Percentiles rank a stretch among this genome's conserved stretches.
Evolutionary conservation across 2,329 filamentous ascomycete genomes (phyloP).

Genomic region (Setomelanomma holmii): DNA sequence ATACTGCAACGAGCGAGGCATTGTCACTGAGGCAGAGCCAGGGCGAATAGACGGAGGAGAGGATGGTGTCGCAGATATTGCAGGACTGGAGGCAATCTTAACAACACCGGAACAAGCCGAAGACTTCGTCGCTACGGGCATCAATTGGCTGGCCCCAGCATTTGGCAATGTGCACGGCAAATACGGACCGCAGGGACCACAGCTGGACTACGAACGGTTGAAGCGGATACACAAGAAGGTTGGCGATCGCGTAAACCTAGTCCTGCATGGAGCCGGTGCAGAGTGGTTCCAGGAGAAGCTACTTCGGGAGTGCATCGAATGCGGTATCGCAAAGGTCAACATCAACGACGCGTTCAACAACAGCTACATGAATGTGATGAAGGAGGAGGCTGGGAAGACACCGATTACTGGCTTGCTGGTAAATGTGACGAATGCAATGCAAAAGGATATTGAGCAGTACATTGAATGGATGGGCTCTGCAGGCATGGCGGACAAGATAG

Average conservation of each 20-base stretch:
- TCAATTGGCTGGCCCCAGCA: conserved; percentile 76
- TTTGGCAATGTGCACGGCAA: conserved; percentile 80
- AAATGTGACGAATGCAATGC: conserved; percentile 62
- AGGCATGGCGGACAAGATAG: conserved; percentile 41
- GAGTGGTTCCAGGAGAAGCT: conserved; percentile 60
- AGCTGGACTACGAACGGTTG: conserved; percentile 43
- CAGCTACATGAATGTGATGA: conserved; percentile 57
- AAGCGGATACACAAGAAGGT: conserved; percentile 58
- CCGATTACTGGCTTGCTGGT: conserved; percentile 63
- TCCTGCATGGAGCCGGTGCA: conserved; percentile 66
- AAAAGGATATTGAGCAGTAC: conserved; percentile 62
- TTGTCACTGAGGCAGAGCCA: conserved; percentile 74
- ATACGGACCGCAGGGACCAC: conserved; percentile 70
- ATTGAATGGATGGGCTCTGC: conserved; percentile 59
- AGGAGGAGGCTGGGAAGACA: conserved; percentile 58
- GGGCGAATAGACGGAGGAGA: conserved; percentile 76
- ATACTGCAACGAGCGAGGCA: conserved; percentile 70
- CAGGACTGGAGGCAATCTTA: conserved; percentile 63
- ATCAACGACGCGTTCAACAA: conserved; percentile 66
- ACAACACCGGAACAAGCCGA: conserved; percentile 74
- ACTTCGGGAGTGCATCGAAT: conserved; percentile 61
- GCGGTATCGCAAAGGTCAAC: conserved; percentile 64
- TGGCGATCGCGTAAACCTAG: conserved; percentile 58
- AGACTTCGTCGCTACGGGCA: conserved; percentile 74
- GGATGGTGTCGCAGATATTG: conserved; percentile 74